A percentile compares a stretch with the other conserved stretches of the same genome.
Evolutionary conservation across 73 alveolate species (phyloP).

Genomic region (Stentor coeruleus): DNA sequence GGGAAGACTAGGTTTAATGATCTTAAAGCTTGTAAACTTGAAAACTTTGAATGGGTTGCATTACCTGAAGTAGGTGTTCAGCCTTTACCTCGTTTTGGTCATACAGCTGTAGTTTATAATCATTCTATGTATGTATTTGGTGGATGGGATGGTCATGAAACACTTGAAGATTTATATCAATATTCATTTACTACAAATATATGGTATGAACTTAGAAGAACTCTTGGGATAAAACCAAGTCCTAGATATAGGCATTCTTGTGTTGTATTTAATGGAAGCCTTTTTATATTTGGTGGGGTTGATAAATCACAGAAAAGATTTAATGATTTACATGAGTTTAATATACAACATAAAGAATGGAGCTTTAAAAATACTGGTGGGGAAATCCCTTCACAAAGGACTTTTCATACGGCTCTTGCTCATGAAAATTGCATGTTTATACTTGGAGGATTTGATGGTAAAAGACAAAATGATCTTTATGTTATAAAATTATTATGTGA

Average conservation of each 20-base stretch:
- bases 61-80: slow-evolving; percentile 29
- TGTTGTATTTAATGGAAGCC: slow-evolving; percentile 54
- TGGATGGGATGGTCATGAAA: slow-evolving; percentile 94
- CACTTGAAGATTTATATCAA: slow-evolving; percentile 81
- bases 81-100: slow-evolving; percentile 75
- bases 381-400: slow-evolving; percentile 59
- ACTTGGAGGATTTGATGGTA: slow-evolving; percentile 56
- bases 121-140: slow-evolving; percentile 82
- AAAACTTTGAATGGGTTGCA: slow-evolving; percentile 33
- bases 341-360: slow-evolving; percentile 51
- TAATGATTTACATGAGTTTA: slow-evolving; percentile 57
- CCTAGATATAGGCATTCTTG: slow-evolving; percentile 75
- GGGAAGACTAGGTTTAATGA: slow-evolving; percentile 50
- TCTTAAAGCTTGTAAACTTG: slow-evolving; percentile 30
- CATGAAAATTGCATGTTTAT: slow-evolving; percentile 44
- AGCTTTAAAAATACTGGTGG: slow-evolving; percentile 31
- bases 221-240: slow-evolving; percentile 40
- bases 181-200: slow-evolving; percentile 54
- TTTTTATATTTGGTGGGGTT: slow-evolving; percentile 81
- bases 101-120: slow-evolving; percentile 72
- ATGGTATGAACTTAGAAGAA: slow-evolving; percentile 47
- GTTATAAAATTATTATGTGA: slow-evolving; percentile 23
- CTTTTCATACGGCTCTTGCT: slow-evolving; percentile 68
- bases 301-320: slow-evolving; percentile 63
- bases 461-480: background rate